These are phyloP conservation scores for Microthlaspi erraticum DNA, from an alignment of 345 rosid genomes.

Conservation along the genomic window DNA sequence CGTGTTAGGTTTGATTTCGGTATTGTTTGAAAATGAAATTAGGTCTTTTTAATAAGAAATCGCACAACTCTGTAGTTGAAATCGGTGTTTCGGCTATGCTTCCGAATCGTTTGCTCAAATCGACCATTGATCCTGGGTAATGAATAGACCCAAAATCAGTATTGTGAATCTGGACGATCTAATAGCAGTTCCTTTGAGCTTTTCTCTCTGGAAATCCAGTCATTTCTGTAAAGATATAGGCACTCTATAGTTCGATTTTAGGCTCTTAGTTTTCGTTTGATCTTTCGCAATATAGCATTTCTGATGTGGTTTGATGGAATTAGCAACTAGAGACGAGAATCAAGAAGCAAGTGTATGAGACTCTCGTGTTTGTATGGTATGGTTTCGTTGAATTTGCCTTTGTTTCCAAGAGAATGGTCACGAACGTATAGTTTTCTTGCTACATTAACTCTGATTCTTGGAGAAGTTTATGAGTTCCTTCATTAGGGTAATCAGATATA, in stretches of 20 bases:
- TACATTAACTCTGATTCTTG: constrained; percentile 10
- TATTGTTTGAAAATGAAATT: background rate
- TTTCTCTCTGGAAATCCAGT: background rate
- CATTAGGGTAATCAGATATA: background rate
- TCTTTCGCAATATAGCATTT: background rate
- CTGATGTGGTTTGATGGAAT: background rate
- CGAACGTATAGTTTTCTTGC: background rate
- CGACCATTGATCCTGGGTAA: background rate
- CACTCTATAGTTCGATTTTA: background rate
- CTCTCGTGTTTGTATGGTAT: constrained; percentile 5
- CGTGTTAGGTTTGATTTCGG: background rate
- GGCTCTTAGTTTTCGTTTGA: background rate
- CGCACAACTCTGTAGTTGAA: background rate
- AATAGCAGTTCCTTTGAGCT: background rate
- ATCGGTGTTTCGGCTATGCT: background rate
- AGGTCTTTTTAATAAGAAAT: constrained; percentile 14
- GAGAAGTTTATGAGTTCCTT: background rate
- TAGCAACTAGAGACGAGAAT: background rate
- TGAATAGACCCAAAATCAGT: background rate
- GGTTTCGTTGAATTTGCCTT: background rate
- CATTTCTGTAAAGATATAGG: background rate
- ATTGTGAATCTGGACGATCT: background rate
- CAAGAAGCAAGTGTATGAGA: background rate
- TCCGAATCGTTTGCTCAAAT: background rate
- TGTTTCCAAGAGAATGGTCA: constrained; percentile 6